Evolutionary conservation across 208 protist species (phyloP), one percentile per base, ranked within the genome.

Genomic region (Leishmania braziliensis): DNA sequence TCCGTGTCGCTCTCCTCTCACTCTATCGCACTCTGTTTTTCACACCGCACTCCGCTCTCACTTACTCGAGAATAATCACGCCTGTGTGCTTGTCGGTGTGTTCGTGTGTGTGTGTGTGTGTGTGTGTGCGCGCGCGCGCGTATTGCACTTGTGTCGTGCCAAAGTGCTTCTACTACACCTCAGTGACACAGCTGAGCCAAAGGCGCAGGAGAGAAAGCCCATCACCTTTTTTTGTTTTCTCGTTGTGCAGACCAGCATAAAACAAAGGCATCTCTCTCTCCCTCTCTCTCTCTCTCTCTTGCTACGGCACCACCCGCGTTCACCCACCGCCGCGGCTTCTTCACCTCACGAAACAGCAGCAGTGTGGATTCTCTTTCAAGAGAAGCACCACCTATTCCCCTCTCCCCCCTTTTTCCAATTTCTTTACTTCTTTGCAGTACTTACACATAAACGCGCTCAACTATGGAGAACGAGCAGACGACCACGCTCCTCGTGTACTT

Each of bases 401-500:
- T 72, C 39, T 12, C 33, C 16, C 33, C 23, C 65, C 65, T 12
- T 2, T 69, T 50, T 29, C 66, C 5, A 50, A 53, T 73, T 26
- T 54, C 46, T 36, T 73, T 23, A 73, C 48, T 3, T 36, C 46
- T 33, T 54, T 53, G 23, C 43, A 73, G n/a, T 73, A 51, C 69
- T n/a, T n/a, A 73, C 43, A 23, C 14, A 23, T 46, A 73, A 23
- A 36, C 51, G 0, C 50, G 16, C 46, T 50, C 33, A 5, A 62
- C 51, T 14, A 76, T 76, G 72, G 48, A 29, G 74, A 48, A 39
- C 36, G 54, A 36, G 26, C 23, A 77, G 23, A 77, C 74, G 74
- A 77, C 69, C 69, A 73, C 75, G 6, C 56, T 90, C 76, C 10
- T 80, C n/a, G 89, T 90, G 16, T 85, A 76, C 66, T 46, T 90